phyloP scores from a whole-genome alignment of 2,329 filamentous ascomycete species.

The Epichloe sibirici region DNA sequence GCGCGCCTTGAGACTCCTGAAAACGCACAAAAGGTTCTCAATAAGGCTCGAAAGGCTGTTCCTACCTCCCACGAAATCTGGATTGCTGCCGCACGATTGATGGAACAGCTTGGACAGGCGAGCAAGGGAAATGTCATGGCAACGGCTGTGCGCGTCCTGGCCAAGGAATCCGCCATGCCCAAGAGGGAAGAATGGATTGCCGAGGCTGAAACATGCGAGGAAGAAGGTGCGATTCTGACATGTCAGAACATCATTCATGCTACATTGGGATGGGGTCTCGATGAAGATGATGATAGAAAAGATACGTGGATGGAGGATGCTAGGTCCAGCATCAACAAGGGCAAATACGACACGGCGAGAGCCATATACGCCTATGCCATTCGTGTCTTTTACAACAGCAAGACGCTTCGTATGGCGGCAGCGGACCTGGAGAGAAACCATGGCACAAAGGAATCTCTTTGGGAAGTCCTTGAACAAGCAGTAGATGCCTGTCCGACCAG shows the following conservation, averaged over 20 bases:
- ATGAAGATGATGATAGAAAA: constrained; percentile 93
- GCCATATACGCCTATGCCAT: constrained; percentile 90
- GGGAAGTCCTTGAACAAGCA: constrained; percentile 79
- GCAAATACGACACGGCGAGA: constrained; percentile 77
- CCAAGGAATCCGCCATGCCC: constrained; percentile 87
- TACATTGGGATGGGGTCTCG: constrained; percentile 83
- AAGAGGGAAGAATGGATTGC: constrained; percentile 95
- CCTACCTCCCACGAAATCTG: constrained; percentile 92
- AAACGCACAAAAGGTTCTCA: constrained; percentile 88
- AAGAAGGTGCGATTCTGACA: constrained; percentile 76
- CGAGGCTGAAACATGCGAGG: constrained; percentile 89
- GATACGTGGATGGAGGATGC: constrained; percentile 95
- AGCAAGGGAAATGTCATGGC: constrained; percentile 87
- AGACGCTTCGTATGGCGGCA: constrained; percentile 79
- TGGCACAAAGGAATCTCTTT: constrained; percentile 70
- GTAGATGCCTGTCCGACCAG: constrained; percentile 87
- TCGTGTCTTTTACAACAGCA: constrained; percentile 78
- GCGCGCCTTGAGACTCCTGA: constrained; percentile 81
- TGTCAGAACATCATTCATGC: constrained; percentile 84
- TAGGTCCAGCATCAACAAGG: constrained; percentile 65
- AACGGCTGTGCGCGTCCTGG: constrained; percentile 76
- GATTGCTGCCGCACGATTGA: constrained; percentile 84
- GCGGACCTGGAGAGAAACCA: constrained; percentile 87
- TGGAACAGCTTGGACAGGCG: constrained; percentile 74
- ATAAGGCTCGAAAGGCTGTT: constrained; percentile 85